Evolutionary conservation across 1,284 basidiomycete genomes (phyloP), one percentile per base, ranked within the genome.

Genomic region (Trametes pubescens): DNA sequence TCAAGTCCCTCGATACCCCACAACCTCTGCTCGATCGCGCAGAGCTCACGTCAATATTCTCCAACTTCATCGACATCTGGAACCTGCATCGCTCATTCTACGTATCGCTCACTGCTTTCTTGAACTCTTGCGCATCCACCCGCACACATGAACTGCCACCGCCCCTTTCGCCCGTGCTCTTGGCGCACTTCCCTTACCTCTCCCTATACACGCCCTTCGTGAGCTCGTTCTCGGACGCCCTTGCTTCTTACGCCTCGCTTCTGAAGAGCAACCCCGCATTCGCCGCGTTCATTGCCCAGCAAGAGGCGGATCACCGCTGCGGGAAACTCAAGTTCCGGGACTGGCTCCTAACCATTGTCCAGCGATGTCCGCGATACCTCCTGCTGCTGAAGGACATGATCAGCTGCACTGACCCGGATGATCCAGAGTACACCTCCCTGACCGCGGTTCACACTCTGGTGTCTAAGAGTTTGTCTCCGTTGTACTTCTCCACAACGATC

Each of bases 11-110:
- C 63, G 87, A 90, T 66, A 85, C 86, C 3, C 69, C 86, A 5
- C 79, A 84, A 13, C 89, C 92, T 6, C 78, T 95, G 21, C 81
- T 96, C 54, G 83, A 87, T 60, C 87, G 91, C 62, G 78, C 85
- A 14, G 85, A 88, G 53, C 83, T 96, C 65, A 89, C 86, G 3
- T 84, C 89, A 18, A 83, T 96, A 53, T 97, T 97, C 76, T 90
- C 90, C 67, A 96, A 96, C 75, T 95, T 96, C 72, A 88, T 92
- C 73, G 94, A 96, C 78, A 95, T 97, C 51, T 92, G 93, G 86
- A 93, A 94, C 70, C 83, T 96, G 59, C 93, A 95, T 76, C 89
- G 85, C 56, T 88, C 92, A n/a, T 89, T 95, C 72, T 86, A 89
- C 65, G 79, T 83, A 16, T 84, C 88, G 4, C 82, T 94, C 32